A percentile compares a stretch with the other conserved stretches of the same genome.
Conservation (phyloP, 345 rosid genomes). For the Laguncularia racemosa region DNA sequence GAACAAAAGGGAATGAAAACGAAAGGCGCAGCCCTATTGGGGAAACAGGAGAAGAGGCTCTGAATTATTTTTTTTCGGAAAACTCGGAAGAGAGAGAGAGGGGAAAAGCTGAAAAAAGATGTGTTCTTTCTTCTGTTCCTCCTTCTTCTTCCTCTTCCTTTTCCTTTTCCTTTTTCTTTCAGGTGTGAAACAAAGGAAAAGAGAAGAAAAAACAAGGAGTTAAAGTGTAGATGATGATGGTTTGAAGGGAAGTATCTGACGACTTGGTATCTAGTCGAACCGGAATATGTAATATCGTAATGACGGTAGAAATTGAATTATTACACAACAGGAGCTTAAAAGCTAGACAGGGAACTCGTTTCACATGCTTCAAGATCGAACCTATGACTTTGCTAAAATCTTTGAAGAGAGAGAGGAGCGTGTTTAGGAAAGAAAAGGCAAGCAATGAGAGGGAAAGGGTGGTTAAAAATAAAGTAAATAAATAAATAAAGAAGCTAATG, state of each 20-base stretch:
- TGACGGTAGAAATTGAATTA: too few relatives aligned
- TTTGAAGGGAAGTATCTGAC: too few relatives aligned
- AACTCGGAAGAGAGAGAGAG: neutral
- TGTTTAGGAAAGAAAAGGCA: too few relatives aligned
- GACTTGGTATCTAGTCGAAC: conserved; percentile 2
- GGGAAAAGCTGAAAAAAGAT: conserved; percentile 19
- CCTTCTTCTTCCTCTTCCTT: too few relatives aligned
- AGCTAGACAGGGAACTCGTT: too few relatives aligned
- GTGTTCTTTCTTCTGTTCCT: conserved; percentile 12
- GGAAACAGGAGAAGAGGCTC: conserved; percentile 7
- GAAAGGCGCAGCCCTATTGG: conserved; percentile 5
- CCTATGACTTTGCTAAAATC: conserved; percentile 16
- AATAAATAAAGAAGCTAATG: too few relatives aligned
- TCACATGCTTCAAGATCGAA: conserved; percentile 25
- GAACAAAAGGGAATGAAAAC: neutral
- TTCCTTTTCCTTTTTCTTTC: too few relatives aligned
- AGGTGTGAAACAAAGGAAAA: too few relatives aligned
- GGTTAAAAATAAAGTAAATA: too few relatives aligned
- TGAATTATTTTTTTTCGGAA: conserved; percentile 3
- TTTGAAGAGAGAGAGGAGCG: conserved; percentile 4
- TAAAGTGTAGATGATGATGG: conserved; percentile 1
- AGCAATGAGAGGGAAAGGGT: too few relatives aligned
- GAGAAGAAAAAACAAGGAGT: neutral
- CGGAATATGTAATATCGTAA: too few relatives aligned
- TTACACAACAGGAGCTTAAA: too few relatives aligned